Evolutionary conservation across 2,329 filamentous ascomycete genomes (phyloP).

Genomic region (Aspergillus sp.): DNA sequence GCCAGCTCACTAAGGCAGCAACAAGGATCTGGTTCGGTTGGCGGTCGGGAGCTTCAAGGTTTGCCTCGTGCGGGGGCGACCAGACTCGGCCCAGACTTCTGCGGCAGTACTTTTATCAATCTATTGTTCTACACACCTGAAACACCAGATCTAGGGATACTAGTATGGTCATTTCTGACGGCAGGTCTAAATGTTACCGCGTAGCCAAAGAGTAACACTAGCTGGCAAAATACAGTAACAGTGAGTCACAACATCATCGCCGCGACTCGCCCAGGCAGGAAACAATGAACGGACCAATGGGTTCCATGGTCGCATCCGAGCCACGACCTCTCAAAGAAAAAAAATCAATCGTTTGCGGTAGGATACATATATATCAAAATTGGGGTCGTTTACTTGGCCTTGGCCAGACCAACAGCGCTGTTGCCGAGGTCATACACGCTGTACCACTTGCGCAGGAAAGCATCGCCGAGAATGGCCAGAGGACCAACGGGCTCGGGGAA

Average conservation of each 20-base stretch:
- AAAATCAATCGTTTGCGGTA: slow-evolving; percentile 1
- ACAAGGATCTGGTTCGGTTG: slow-evolving; percentile 12
- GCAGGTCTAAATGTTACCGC: slow-evolving; percentile 9
- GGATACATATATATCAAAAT: slow-evolving; percentile 18
- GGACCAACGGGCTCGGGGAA: slow-evolving; percentile 84
- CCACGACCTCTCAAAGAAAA: background rate
- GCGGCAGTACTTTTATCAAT: background rate
- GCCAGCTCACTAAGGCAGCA: slow-evolving; percentile 22
- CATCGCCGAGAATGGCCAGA: slow-evolving; percentile 81
- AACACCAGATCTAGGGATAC: background rate
- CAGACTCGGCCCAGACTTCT: slow-evolving; percentile 15
- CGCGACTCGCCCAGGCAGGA: slow-evolving; percentile 4
- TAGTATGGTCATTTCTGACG: slow-evolving; percentile 3
- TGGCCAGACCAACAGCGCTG: slow-evolving; percentile 84
- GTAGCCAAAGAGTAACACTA: slow-evolving; percentile 8
- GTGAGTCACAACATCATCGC: slow-evolving; percentile 11
- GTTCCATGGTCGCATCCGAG: background rate
- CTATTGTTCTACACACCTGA: background rate
- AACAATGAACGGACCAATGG: background rate
- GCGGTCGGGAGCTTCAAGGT: slow-evolving; percentile 11
- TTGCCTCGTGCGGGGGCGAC: slow-evolving; percentile 21
- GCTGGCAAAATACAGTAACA: slow-evolving; percentile 10
- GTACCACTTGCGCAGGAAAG: slow-evolving; percentile 69
- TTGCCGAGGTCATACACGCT: slow-evolving; percentile 95
- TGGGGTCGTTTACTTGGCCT: slow-evolving; percentile 66